Evolutionary conservation across 106 monocot species (phyloP).

Genomic region (Cymbidium sinense): DNA sequence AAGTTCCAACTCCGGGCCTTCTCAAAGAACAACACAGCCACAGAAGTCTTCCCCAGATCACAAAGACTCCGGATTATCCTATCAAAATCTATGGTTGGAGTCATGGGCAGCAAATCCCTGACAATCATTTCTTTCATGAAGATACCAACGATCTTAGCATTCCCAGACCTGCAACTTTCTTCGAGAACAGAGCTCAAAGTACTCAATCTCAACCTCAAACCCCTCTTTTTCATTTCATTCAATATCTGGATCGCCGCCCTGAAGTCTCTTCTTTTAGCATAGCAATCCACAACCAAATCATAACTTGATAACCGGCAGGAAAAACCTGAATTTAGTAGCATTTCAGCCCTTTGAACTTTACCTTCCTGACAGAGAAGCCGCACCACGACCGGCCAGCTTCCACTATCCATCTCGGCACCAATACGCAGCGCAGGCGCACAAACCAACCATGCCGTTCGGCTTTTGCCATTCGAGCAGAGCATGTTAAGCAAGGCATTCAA

Average conservation of each 20-base stretch:
- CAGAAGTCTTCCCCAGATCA: conserved; percentile 15
- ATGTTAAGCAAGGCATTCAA: conserved; percentile 25
- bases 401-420: conserved; percentile 16
- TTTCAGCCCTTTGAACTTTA: conserved; percentile 14
- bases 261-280: conserved; percentile 25
- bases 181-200: conserved; percentile 35
- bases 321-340: conserved; percentile 10
- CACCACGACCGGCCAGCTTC: conserved; percentile 19
- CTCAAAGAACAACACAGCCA: conserved; percentile 29
- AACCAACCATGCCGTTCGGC: conserved; percentile 11
- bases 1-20: conserved; percentile 8
- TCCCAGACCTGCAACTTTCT: conserved; percentile 18
- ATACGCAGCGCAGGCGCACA: conserved; percentile 16
- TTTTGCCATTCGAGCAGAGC: conserved; percentile 7
- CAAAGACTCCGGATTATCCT: conserved; percentile 24
- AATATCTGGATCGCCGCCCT: conserved; percentile 17
- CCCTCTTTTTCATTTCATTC: conserved; percentile 16
- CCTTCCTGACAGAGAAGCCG: conserved; percentile 30
- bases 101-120: conserved; percentile 20
- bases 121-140: conserved; percentile 33
- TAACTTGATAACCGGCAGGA: conserved; percentile 3
- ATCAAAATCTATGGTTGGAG: conserved; percentile 29
- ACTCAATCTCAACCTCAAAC: conserved; percentile 11
- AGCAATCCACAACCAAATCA: conserved; percentile 28
- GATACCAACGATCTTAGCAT: conserved; percentile 6